Conservation (phyloP, 2,329 filamentous ascomycete species). For the Colletotrichum cereale region DNA sequence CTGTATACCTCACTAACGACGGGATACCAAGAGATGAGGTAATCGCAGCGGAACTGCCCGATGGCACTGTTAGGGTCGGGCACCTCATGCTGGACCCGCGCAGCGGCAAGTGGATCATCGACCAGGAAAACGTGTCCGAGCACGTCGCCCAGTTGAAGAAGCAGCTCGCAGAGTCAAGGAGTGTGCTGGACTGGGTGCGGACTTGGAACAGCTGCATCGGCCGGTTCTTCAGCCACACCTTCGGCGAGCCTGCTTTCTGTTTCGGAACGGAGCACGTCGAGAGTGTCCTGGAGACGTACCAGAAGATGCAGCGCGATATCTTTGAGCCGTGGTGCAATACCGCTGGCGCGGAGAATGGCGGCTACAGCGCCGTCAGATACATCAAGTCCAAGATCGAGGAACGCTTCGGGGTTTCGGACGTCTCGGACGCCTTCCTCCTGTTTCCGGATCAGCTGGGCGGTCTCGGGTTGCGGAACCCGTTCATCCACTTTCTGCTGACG, state of each 20-base stretch:
- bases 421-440: slow-evolving; percentile 62
- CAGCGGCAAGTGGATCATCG: slow-evolving; percentile 63
- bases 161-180: slow-evolving; percentile 66
- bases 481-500: slow-evolving; percentile 55
- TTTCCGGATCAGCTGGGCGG: slow-evolving; percentile 60
- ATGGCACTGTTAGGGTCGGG: slow-evolving; percentile 66
- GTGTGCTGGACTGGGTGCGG: slow-evolving; percentile 55
- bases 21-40: slow-evolving; percentile 36
- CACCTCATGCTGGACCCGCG: slow-evolving; percentile 63
- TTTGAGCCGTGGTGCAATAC: slow-evolving; percentile 44
- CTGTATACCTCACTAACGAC: slow-evolving; percentile 49
- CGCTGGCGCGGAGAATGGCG: neutral
- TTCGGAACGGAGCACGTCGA: slow-evolving; percentile 60
- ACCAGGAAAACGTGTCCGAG: slow-evolving; percentile 63
- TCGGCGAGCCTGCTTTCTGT: slow-evolving; percentile 59
- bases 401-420: slow-evolving; percentile 51
- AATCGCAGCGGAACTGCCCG: slow-evolving; percentile 55
- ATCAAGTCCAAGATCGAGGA: slow-evolving; percentile 48
- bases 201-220: slow-evolving; percentile 61
- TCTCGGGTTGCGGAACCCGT: slow-evolving; percentile 60
- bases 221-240: slow-evolving; percentile 60
- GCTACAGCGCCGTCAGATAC: slow-evolving; percentile 46
- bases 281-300: slow-evolving; percentile 56
- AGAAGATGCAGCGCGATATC: slow-evolving; percentile 54
- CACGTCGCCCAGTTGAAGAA: slow-evolving; percentile 67